Evolutionary conservation across 306 rosid species (phyloP), one percentile per base, ranked within the genome.

Genomic region (Biancaea sappan): DNA sequence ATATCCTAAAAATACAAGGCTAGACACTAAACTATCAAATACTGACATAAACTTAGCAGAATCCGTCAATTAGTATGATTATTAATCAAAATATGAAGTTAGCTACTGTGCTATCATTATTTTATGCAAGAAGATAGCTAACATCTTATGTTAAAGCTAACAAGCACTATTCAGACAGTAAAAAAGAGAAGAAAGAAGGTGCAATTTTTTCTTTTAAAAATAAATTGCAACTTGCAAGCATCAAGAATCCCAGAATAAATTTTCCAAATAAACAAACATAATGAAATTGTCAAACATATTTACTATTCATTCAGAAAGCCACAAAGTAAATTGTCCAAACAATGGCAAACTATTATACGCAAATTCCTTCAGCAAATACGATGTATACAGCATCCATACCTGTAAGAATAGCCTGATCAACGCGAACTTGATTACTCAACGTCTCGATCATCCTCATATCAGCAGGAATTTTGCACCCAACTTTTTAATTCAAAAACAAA

Each of bases 401-500:
- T 65, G 99, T 94, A 76, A 94, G 96, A 84, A 92, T 91, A 62
- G 97, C 97, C 79, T 94, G 99, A 85, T 94, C 99, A 77, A 94
- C 93, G 13, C 99, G 97, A 69, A 94, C 76, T 80, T 87, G 90
- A 87, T 87, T 90, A 70, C 95, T 94, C 69, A 94, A 85, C 93
- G 90, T 84, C 82, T 92, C 97, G 25, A 94, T 84, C 95, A 92
- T 90, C 85, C 96, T 88, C 99, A 94, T 88, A 82, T 94, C 99
- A 6, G 99, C 99, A 63, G 99, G 97, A 88, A 94, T 79, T 94
- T 94, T 92, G 90, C 96, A 87, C 74, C 99, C 99, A 89, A 94
- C 99, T 91, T 44, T 63, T 70, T 72, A 76, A 74, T 84, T 71
- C 26, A 78, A 46, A 79, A 57, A 76, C 71, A 78, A 72, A 63